Evolutionary conservation across 2,329 filamentous ascomycete genomes (phyloP), one percentile per base, ranked within the genome.

Genomic region (Xylariales sp.): DNA sequence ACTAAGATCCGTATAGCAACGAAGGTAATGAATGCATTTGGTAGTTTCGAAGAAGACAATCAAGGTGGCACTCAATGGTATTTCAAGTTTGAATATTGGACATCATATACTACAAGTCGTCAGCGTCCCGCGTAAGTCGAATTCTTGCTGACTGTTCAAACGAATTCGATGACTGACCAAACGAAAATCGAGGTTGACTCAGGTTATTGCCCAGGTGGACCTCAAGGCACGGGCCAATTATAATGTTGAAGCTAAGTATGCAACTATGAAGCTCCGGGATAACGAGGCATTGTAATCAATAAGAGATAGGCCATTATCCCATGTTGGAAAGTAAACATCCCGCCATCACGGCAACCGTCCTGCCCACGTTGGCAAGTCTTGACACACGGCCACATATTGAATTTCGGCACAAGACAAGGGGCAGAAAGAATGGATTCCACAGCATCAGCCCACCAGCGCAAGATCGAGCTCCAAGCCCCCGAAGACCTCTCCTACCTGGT

Each of bases 391-490:
- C 24, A n/a, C 8, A 27, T 27, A 27, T n/a, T 8, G 24, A 27
- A 27, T n/a, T 27, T 27, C 8, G 8, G 24, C n/a, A n/a, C n/a
- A n/a, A n/a, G n/a, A n/a, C n/a, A n/a, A n/a, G 24, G n/a, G n/a
- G 24, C 24, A 27, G 24, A 27, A 27, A 14, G 29, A 3, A 55
- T 55, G 51, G 52, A 55, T 28, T 48, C 51, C 8, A 45, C 52
- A 12, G 54, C 51, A 14, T 49, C 51, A 12, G 46, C 53, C 18
- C 51, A 44, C 31, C 80, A 88, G 63, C 82, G 86, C 60, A 84
- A 82, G 65, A 85, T 91, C 60, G 86, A 90, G 66, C 78, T 91
- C 38, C 86, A 90, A 66, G 75, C 77, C n/a, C 77, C 80, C 31
- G 79, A 84, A 36, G 86, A 91, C 63, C 73, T 90, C 24, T 66